These are phyloP conservation scores for Phanerodontia chrysosporium DNA, from an alignment of 768 basidiomycete genomes.

Conservation along the genomic window DNA sequence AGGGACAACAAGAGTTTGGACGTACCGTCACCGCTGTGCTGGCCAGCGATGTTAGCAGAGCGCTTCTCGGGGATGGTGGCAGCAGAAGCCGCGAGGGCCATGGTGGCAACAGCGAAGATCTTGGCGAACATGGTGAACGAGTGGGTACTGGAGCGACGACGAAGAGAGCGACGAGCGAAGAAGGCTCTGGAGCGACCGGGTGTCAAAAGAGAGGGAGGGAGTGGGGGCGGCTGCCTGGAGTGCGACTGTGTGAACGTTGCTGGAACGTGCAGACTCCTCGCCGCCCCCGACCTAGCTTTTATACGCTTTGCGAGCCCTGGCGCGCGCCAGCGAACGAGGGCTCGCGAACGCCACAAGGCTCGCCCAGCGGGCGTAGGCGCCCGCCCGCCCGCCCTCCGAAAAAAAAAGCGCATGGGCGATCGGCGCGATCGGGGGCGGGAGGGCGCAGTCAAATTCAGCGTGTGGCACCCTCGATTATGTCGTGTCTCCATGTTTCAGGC, in stretches of 20 bases:
- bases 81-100: conserved; percentile 36
- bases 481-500: background rate
- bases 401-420: background rate
- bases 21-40: conserved; percentile 21
- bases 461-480: background rate
- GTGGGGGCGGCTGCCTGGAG: background rate
- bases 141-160: background rate
- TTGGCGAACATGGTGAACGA: conserved; percentile 20
- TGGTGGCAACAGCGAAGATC: conserved; percentile 36
- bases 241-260: background rate
- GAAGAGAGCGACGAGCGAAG: background rate
- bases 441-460: background rate
- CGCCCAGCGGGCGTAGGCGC: background rate
- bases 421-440: background rate
- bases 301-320: background rate
- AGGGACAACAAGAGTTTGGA: background rate
- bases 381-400: background rate
- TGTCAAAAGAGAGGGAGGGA: background rate
- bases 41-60: conserved; percentile 12
- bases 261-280: background rate
- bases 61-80: conserved; percentile 31
- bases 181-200: background rate
- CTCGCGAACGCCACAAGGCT: background rate
- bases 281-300: background rate
- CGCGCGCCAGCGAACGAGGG: background rate